Percentiles rank a stretch among this genome's conserved stretches.
Conservation (phyloP, 2,329 filamentous ascomycete species). For the Neurospora sp. region DNA sequence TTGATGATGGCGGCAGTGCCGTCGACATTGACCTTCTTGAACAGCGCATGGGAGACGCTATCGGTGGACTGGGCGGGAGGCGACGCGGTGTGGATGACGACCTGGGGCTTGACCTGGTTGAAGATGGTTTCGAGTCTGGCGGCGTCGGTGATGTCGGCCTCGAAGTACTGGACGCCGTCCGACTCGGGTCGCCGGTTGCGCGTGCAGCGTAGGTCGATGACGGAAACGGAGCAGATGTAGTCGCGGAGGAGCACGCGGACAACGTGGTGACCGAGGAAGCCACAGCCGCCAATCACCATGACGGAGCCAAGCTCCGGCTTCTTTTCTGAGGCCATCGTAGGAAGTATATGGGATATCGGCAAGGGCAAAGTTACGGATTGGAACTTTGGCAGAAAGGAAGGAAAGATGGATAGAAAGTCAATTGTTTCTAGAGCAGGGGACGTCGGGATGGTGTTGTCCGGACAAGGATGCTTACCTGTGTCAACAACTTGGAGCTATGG, state of each 20-base stretch:
- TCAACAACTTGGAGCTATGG: neutral
- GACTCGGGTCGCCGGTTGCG: slow-evolving; percentile 53
- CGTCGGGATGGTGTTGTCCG: neutral
- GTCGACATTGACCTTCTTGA: slow-evolving; percentile 78
- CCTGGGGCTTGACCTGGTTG: slow-evolving; percentile 56
- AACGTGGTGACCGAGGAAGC: slow-evolving; percentile 76
- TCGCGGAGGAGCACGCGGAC: slow-evolving; percentile 61
- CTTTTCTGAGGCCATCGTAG: slow-evolving; percentile 22
- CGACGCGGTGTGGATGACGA: slow-evolving; percentile 86
- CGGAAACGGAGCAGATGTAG: slow-evolving; percentile 50
- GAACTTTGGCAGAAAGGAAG: neutral
- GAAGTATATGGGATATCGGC: neutral
- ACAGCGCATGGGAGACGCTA: slow-evolving; percentile 47
- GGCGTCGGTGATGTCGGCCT: slow-evolving; percentile 67
- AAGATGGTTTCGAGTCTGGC: slow-evolving; percentile 54
- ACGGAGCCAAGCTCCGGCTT: slow-evolving; percentile 53
- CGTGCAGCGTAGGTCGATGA: slow-evolving; percentile 61
- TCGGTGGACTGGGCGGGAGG: slow-evolving; percentile 47
- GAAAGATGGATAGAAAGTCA: neutral
- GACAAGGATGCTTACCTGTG: neutral
- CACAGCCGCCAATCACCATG: slow-evolving; percentile 73
- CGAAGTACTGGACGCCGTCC: slow-evolving; percentile 54
- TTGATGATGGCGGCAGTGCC: slow-evolving; percentile 72
- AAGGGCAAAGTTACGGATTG: neutral
- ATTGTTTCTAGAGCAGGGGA: neutral